A percentile compares a stretch with the other conserved stretches of the same genome.
Conservation (phyloP, 2,329 filamentous ascomycete species). For the Ceratocystis albifundus region DNA sequence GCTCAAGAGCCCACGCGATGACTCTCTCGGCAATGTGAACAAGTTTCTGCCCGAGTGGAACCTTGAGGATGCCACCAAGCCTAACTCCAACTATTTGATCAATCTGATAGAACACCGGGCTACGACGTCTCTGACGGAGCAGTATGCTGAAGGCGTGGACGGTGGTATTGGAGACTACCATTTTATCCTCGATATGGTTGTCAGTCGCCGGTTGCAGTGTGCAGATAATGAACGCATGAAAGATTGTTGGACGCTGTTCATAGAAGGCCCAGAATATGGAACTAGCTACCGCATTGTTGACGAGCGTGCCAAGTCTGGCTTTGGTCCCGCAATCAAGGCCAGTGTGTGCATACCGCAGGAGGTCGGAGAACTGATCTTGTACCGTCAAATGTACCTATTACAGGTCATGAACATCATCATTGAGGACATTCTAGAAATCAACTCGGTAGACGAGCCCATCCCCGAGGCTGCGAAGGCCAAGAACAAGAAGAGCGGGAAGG, state of each 20-base stretch:
- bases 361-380: conserved; percentile 32
- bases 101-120: conserved; percentile 33
- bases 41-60: conserved; percentile 38
- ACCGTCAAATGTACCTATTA: conserved; percentile 32
- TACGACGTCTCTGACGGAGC: conserved; percentile 29
- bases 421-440: conserved; percentile 34
- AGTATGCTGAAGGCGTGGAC: conserved; percentile 30
- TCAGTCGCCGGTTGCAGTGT: conserved; percentile 29
- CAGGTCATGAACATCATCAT: conserved; percentile 34
- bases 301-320: conserved; percentile 8
- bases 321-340: conserved; percentile 25
- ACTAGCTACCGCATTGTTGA: conserved; percentile 27
- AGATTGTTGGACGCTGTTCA: conserved; percentile 32
- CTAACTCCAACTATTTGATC: conserved; percentile 32
- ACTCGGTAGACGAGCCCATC: conserved; percentile 28
- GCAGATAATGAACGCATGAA: conserved; percentile 24
- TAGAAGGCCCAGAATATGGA: conserved; percentile 31
- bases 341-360: conserved; percentile 28
- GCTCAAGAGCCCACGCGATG: conserved; percentile 31
- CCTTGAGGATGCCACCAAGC: conserved; percentile 32
- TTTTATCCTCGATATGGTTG: conserved; percentile 31
- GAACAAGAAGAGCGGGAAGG: conserved; percentile 6
- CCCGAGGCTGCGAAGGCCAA: conserved; percentile 6
- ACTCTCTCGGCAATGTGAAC: conserved; percentile 31
- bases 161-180: conserved; percentile 30